Conservation (phyloP, 441 rosid species). For the Cnidoscolus chayamansa region DNA sequence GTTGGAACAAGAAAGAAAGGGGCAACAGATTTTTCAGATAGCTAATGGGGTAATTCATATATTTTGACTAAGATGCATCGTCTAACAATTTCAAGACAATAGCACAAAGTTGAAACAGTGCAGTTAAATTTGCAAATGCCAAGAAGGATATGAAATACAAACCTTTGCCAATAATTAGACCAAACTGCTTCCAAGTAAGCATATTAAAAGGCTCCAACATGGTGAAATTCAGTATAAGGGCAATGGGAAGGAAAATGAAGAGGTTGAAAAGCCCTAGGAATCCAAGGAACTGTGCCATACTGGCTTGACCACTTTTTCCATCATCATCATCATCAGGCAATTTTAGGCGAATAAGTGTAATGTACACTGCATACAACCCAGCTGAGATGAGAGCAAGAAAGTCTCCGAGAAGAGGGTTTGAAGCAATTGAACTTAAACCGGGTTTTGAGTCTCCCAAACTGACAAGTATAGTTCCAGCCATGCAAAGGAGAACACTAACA, state of each 20-base stretch:
- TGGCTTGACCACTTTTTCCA: conserved; percentile 58
- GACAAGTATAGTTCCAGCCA: conserved; percentile 86
- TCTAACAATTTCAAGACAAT: background rate
- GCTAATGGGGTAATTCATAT: too few relatives aligned
- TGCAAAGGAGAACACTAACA: conserved; percentile 84
- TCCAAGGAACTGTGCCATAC: conserved; percentile 94
- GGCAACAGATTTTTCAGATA: too few relatives aligned
- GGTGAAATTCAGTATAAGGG: conserved; percentile 62
- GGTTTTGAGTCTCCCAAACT: conserved; percentile 77
- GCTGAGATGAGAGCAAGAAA: conserved; percentile 73
- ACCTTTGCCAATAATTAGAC: conserved; percentile 92
- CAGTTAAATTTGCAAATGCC: background rate
- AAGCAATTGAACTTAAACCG: conserved; percentile 40
- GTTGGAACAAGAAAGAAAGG: too few relatives aligned
- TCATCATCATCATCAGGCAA: conserved; percentile 63
- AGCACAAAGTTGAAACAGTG: background rate
- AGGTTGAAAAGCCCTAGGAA: conserved; percentile 84
- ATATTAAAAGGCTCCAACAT: conserved; percentile 59
- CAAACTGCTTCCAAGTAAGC: conserved; percentile 62
- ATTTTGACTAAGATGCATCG: background rate
- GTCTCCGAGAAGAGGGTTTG: conserved; percentile 80
- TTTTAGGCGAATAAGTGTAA: conserved; percentile 81
- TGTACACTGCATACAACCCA: conserved; percentile 70
- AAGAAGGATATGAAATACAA: conserved; percentile 14
- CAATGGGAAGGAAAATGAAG: conserved; percentile 72